Base-by-base conservation (phyloP, 1,139 yeast genomes). In the Pichia sp. region DNA sequence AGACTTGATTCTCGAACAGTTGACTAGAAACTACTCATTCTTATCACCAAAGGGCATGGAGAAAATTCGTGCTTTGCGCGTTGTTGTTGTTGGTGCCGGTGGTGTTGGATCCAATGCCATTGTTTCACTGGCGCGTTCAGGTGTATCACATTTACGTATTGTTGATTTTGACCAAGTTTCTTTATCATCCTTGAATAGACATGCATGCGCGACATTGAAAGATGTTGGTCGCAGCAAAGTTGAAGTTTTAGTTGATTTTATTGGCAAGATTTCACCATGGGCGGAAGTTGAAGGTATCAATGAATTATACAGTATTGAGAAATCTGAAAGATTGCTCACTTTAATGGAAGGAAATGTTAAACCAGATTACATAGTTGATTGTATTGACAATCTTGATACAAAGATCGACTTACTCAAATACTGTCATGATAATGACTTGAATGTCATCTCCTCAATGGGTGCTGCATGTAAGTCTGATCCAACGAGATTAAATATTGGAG, bases 41-140 rank as follows among this genome's bases (percentile, higher is more conserved):
- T 66, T 91, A 24, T 87, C 95, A 3, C 83, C 80, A 34, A 82
- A 78, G 15, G 97, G 96, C 1, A 77, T 86, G 74, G 58, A 62
- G n/a, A 75, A 74, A 43, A 73, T 91, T 16, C 74, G 95, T 39
- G 59, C 66, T n/a, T 80, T 86, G 50, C 70, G 75, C 42, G 74
- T 91, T 3, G 81, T 86, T 3, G 83, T 91, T 14, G 96, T 91
- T n/a, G 98, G 98, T 21, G 94, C 91, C 9, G 98, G 98, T 35
- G 98, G 98, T 32, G 98, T 91, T 24, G 98, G 98, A 3, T 87
- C 97, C 0, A 88, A 96, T 93, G 95, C 82, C 10, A 82, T 87
- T 7, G 82, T 95, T 3, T 86, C 93, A 86, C 68, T 91, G 41
- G 84, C 84, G 1, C 74, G 98, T 50, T 83, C 95, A 8, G 98